Conservation (phyloP, 1,139 yeast genomes). For the Debaryomycetaceae sp. region DNA sequence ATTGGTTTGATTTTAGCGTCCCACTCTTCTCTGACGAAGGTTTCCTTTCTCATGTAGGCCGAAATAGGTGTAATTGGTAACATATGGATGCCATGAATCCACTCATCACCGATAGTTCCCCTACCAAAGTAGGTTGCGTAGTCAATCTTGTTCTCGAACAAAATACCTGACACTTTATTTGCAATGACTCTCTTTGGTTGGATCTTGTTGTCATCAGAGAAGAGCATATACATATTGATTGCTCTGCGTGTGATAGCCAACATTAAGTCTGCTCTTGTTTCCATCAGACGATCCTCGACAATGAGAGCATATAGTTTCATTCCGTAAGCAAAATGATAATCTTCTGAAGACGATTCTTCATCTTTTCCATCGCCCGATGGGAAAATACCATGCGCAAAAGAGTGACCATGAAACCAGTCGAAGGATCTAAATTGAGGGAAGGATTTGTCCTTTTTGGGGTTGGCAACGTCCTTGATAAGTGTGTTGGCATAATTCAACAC, state of each 20-base stretch:
- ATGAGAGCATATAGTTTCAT: constrained; percentile 39
- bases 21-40: constrained; percentile 45
- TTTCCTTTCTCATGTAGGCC: constrained; percentile 31
- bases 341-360: constrained; percentile 46
- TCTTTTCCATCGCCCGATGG: constrained; percentile 47
- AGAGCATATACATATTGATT: constrained; percentile 44
- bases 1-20: constrained; percentile 29
- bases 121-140: constrained; percentile 45
- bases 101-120: constrained; percentile 40
- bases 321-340: constrained; percentile 43
- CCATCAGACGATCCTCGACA: constrained; percentile 32
- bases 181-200: constrained; percentile 36
- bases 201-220: constrained; percentile 33
- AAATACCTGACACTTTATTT: constrained; percentile 45
- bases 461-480: constrained; percentile 40
- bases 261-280: constrained; percentile 38
- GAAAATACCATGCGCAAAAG: constrained; percentile 45
- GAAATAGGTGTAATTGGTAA: constrained; percentile 44
- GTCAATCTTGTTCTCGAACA: constrained; percentile 44
- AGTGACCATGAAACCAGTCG: constrained; percentile 48
- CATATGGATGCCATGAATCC: constrained; percentile 51
- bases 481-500: constrained; percentile 31
- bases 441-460: constrained; percentile 31
- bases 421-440: constrained; percentile 43
- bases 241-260: constrained; percentile 40